A percentile compares a stretch with the other conserved stretches of the same genome.
These are phyloP conservation scores for Podaxis rugospora DNA, from an alignment of 768 basidiomycete genomes.

Conservation along the genomic window DNA sequence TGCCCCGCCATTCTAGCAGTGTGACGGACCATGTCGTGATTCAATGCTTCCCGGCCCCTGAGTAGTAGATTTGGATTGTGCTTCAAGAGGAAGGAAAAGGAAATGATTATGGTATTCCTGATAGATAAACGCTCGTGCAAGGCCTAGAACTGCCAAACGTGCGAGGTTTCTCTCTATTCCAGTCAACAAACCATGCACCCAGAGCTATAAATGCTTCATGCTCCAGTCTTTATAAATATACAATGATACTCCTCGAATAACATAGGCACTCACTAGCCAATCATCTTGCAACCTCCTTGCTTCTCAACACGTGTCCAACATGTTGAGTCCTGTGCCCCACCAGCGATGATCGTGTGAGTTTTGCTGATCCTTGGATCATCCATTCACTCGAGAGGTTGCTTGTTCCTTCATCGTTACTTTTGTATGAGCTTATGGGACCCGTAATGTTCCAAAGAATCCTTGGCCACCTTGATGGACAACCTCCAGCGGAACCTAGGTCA, in stretches of 20 bases:
- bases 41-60: background rate
- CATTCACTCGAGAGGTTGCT: no score
- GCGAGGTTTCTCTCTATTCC: background rate
- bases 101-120: background rate
- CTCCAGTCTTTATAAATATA: background rate
- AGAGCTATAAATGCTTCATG: background rate
- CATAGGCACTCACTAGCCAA: background rate
- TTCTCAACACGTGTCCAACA: background rate
- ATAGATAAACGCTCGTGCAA: background rate
- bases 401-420: no score
- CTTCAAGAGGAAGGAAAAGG: background rate
- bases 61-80: background rate
- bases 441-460: no score
- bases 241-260: slow-evolving; percentile 13
- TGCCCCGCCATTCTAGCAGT: background rate
- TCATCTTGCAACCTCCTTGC: background rate
- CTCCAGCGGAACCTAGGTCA: no score
- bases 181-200: background rate
- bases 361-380: no score
- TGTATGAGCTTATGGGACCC: no score
- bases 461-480: no score
- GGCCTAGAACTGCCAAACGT: background rate
- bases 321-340: background rate
- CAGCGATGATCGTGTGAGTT: no score
- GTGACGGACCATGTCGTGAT: background rate